phyloP scores from a whole-genome alignment of 352 stramenopile species.

The Aphanomyces cochlioides region DNA sequence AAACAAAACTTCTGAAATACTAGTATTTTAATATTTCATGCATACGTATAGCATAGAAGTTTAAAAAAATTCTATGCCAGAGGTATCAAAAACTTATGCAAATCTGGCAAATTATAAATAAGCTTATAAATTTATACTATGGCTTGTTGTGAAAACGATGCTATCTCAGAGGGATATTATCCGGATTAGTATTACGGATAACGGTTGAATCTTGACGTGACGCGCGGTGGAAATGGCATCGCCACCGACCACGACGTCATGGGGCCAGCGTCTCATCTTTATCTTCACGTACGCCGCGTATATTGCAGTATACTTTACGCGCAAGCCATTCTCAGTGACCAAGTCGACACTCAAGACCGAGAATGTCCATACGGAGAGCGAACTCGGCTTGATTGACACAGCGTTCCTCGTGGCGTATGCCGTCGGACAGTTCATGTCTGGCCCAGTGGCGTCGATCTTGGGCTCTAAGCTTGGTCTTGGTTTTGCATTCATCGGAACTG shows the following conservation, averaged over 20 bases:
- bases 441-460: constrained; percentile 1
- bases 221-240: not conserved
- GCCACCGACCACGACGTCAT: not conserved
- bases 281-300: constrained; percentile 26
- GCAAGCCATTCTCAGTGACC: constrained; percentile 23
- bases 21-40: too few relatives aligned
- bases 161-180: too few relatives aligned
- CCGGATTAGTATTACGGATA: too few relatives aligned
- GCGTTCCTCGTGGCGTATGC: constrained; percentile 26
- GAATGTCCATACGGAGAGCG: constrained; percentile 13
- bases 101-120: too few relatives aligned
- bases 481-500: constrained; percentile 17
- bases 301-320: constrained; percentile 27
- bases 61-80: too few relatives aligned
- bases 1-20: too few relatives aligned
- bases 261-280: constrained; percentile 4
- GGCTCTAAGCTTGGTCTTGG: constrained; percentile 3
- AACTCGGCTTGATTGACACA: constrained; percentile 24
- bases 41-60: too few relatives aligned
- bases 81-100: too few relatives aligned
- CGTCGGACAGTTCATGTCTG: constrained; percentile 12
- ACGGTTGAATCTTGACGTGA: not conserved
- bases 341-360: constrained; percentile 20
- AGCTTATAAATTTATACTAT: too few relatives aligned
- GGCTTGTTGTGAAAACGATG: too few relatives aligned